Conservation (phyloP, 2,329 filamentous ascomycete species). For the Verticillium klebahnii region DNA sequence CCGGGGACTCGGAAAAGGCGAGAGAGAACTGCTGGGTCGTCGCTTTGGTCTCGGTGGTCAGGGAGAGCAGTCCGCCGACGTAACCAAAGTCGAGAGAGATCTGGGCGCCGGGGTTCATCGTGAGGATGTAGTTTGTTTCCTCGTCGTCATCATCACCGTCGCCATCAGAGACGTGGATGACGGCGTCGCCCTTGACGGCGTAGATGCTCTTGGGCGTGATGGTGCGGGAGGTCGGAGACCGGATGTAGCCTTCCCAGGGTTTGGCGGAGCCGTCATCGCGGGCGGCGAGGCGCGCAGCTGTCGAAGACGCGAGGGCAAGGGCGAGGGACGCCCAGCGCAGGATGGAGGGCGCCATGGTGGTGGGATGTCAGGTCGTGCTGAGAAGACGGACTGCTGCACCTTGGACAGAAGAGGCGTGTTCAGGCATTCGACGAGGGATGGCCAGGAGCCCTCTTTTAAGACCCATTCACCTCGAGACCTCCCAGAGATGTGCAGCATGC, state of each 20-base stretch:
- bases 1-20: constrained; percentile 17
- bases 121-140: constrained; percentile 1
- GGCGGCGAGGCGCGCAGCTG: background rate
- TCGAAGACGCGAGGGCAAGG: background rate
- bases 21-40: constrained; percentile 14
- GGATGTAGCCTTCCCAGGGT: constrained; percentile 9
- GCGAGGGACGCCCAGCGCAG: background rate
- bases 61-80: constrained; percentile 11
- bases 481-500: background rate
- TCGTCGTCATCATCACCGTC: background rate
- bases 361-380: background rate
- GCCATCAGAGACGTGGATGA: constrained; percentile 2
- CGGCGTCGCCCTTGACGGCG: constrained; percentile 6
- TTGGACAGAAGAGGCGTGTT: background rate
- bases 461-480: background rate
- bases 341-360: constrained; percentile 4
- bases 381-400: background rate
- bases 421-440: too few species aligned
- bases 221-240: constrained; percentile 5
- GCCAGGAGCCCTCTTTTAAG: too few species aligned
- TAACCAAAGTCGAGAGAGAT: constrained; percentile 14
- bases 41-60: constrained; percentile 3
- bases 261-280: background rate
- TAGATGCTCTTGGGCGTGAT: constrained; percentile 6
- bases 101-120: constrained; percentile 4